A percentile compares a stretch with the other conserved stretches of the same genome.
Conservation (phyloP, 2,329 filamentous ascomycete species). For the Ophiocordyceps australis region DNA sequence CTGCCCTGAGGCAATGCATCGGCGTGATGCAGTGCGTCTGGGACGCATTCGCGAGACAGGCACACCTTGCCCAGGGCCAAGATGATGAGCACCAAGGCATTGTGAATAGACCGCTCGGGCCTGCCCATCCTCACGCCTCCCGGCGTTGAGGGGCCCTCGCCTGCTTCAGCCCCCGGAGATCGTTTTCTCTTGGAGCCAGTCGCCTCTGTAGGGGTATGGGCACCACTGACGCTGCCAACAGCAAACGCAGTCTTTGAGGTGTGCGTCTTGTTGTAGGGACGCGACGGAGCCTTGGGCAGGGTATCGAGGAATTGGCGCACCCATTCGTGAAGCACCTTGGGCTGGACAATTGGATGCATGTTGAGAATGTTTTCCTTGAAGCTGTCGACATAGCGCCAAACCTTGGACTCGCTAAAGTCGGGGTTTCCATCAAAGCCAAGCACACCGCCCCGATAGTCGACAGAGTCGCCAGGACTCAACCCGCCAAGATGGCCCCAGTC, state of each 20-base stretch:
- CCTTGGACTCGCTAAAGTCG: slow-evolving; percentile 30
- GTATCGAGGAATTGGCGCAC: slow-evolving; percentile 32
- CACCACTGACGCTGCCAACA: slow-evolving; percentile 9
- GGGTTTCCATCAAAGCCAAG: slow-evolving; percentile 27
- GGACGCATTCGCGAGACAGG: slow-evolving; percentile 30
- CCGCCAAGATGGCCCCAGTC: slow-evolving; percentile 43
- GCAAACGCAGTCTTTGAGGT: slow-evolving; percentile 13
- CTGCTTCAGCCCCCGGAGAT: slow-evolving; percentile 22
- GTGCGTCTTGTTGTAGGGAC: slow-evolving; percentile 10
- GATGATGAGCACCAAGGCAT: slow-evolving; percentile 66
- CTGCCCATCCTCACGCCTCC: slow-evolving; percentile 20
- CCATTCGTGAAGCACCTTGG: slow-evolving; percentile 30
- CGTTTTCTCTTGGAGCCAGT: slow-evolving; percentile 36
- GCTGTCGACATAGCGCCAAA: slow-evolving; percentile 33
- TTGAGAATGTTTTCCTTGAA: slow-evolving; percentile 44
- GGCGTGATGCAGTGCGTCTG: slow-evolving; percentile 30
- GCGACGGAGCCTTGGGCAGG: slow-evolving; percentile 16
- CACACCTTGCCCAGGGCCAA: slow-evolving; percentile 80
- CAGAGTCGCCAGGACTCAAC: slow-evolving; percentile 22
- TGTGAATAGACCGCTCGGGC: slow-evolving; percentile 52
- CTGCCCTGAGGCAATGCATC: slow-evolving; percentile 16
- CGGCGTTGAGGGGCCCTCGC: slow-evolving; percentile 12
- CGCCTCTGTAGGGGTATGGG: slow-evolving; percentile 9
- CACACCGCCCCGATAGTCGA: slow-evolving; percentile 18
- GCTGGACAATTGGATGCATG: slow-evolving; percentile 45